Evolutionary conservation across 2,329 filamentous ascomycete species (phyloP), one percentile per base, ranked within the genome.

Genomic region (Incumbomyces lentus): DNA sequence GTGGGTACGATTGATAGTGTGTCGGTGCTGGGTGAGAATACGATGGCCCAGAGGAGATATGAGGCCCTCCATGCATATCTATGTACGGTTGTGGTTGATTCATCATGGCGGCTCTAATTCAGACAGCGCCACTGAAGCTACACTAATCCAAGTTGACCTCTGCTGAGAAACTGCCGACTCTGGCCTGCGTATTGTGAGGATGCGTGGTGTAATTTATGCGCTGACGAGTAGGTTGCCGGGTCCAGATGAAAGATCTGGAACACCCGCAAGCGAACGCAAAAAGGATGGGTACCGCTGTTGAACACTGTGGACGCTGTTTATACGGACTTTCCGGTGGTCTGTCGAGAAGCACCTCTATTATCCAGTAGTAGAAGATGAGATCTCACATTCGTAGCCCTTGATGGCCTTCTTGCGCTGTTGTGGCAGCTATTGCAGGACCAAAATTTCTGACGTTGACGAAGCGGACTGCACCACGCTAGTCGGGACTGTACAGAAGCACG

Each of bases 31-130:
- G 81, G 63, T 88, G 84, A 8, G 85, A 82, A 49, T 84, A 84
- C 50, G 80, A 74, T 63, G 86, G 85, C 50, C 82, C 82, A 55
- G 81, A 78, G 58, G 85, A 84, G 72, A 93, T 82, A 66, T 92
- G 85, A 59, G 75, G 70, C 54, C 78, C 71, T 12, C 52, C 44
- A 62, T 82, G 76, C 61, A 92, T 88, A 65, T 94, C 92, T 81
- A 93, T 85, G 59, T 94, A 90, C 57, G 80, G 74, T 60, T 80
- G 78, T 58, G 77, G 76, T 67, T 84, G 82, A 70, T 94, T 94
- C 89, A 95, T 95, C 67, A 64, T 72, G 55, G 30, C 40, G 18
- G 34, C 22, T 26, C 22, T 26, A 26, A 26, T 26, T 26, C 22
- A 4, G 22, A 26, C 22, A 8, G 22, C 4, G 22, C 22, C 8